Base-by-base conservation (phyloP, 768 basidiomycete species). In the Infundibulicybe gibba region DNA sequence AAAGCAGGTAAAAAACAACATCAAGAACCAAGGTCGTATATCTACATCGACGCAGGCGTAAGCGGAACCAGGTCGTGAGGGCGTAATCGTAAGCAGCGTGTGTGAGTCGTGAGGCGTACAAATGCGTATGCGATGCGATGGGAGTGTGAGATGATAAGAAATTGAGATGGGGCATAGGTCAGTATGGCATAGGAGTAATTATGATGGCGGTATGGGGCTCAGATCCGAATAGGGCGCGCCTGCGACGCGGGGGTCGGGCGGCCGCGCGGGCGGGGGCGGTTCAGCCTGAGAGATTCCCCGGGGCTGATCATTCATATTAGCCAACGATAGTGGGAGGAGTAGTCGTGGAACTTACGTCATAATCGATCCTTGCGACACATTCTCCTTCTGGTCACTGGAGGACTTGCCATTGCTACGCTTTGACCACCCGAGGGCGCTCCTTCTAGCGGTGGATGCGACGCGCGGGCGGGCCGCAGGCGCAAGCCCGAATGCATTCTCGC, bases 351-450 rank as follows among this genome's bases (percentile, higher is more conserved):
- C 83, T 54, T 60, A 88, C 87, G 77, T 83, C 64, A 71, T 74
- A 47, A 79, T 65, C 51, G 52, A 70, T 58, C 57, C 70, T 50
- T 66, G 61, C 13, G 61, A 61, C 60, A 47, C 66, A 37, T 81
- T 82, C 61, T 83, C 80, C 60, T 83, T 77, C 53, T 77, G 76
- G 49, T 79, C 82, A 40, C 57, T 69, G 43, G 62, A 77, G 48
- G 59, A 65, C 63, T 70, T 82, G 63, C 74, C 76, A 0, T 65
- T 70, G 53, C 74, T 79, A 32, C 80, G 77, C 66, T 87, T 88
- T 35, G 80, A 65, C 81, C 77, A 81, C 1, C 85, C 86, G 1
- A 80, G 68, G 0, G 77, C 76, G 0, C 67, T 70, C n/a, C 83
- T 71, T 11, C 83, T 70, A 0, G 77, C 69, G n/a, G 67, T 72